Conservation (phyloP, 2,329 filamentous ascomycete species). For the Fusarium burgessii region DNA sequence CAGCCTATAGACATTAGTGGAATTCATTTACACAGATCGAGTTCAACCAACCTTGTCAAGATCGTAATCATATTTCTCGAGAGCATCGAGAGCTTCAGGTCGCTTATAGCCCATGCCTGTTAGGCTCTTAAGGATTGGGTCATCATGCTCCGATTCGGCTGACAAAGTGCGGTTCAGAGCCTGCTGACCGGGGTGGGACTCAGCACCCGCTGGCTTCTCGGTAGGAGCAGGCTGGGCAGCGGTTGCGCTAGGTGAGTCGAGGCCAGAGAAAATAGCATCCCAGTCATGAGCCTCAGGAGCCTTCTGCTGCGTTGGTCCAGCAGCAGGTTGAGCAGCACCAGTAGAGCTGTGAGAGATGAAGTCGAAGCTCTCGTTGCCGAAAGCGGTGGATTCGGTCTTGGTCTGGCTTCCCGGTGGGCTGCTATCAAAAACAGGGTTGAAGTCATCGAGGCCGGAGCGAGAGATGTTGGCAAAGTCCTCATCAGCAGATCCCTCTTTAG, state of each 20-base stretch:
- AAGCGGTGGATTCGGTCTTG: conserved; percentile 66
- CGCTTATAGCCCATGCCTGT: conserved; percentile 90
- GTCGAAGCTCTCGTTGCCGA: conserved; percentile 69
- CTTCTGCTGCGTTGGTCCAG: conserved; percentile 54
- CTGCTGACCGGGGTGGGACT: conserved; percentile 45
- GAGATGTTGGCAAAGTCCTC: conserved; percentile 84
- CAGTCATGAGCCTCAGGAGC: conserved; percentile 78
- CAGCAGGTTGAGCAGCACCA: conserved; percentile 52
- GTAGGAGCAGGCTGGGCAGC: conserved; percentile 40
- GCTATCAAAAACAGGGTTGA: conserved; percentile 85
- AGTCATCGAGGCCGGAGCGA: conserved; percentile 78
- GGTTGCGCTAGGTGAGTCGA: conserved; percentile 68
- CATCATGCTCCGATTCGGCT: conserved; percentile 84
- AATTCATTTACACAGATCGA: not conserved
- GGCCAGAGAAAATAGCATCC: conserved; percentile 91
- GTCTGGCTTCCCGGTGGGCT: conserved; percentile 66
- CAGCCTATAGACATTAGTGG: conserved; percentile 55
- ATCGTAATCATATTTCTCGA: conserved; percentile 97
- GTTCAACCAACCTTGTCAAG: conserved; percentile 81
- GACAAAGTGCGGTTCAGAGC: conserved; percentile 67
- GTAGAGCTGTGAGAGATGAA: conserved; percentile 60
- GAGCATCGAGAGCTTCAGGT: conserved; percentile 77
- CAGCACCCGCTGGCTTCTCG: conserved; percentile 32
- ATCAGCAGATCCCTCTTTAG: conserved; percentile 82
- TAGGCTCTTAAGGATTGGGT: conserved; percentile 89